Evolutionary conservation across 75 land plant genomes (phyloP), one percentile per base, ranked within the genome.

Genomic region (Picea sitchensis): DNA sequence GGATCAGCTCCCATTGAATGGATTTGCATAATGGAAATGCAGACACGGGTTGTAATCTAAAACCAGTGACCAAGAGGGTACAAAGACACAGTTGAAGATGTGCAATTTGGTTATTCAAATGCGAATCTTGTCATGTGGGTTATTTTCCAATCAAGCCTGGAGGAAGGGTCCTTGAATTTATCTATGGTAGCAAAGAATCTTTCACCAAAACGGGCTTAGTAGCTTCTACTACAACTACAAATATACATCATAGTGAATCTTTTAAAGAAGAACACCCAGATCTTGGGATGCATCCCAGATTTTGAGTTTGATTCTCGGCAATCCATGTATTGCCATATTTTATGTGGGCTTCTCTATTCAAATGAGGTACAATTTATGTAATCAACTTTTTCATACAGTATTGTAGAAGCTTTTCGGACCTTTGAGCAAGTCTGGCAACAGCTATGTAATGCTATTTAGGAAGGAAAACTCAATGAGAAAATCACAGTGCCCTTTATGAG

Each of bases 301-400:
- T 90, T 90, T 64, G 86, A 90, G 17, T 72, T 85, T 1, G 89
- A 90, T 73, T 84, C 73, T 81, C 77, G 82, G 0, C 92, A 94
- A 73, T 85, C 89, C 11, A 59, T 90, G 54, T 93, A 91, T 64
- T 93, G 95, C 80, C 93, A 93, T 76, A 88, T 93, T 31, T 60
- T 93, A 7, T 89, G 92, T 47, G 95, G 91, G 1, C 87, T 93
- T 2, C 59, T 93, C 20, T 84, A 41, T 81, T 59, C 82, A 6
- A 80, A 93, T 0, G 90, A 93, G 63, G 80, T 93, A 12, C 5
- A 44, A 44, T 44, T 4, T 76, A 51, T 90, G 11, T 56, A 83
- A 69, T 87, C 95, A 56, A 84, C 91, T 18, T 93, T 90, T 51
- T 87, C 90, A 12, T 86, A 87, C 79, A 85, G 82, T 73, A 83